Percentiles rank a stretch among this genome's conserved stretches.
phyloP scores from a whole-genome alignment of 129 eudicot species.

The Escallonia herrerae region DNA sequence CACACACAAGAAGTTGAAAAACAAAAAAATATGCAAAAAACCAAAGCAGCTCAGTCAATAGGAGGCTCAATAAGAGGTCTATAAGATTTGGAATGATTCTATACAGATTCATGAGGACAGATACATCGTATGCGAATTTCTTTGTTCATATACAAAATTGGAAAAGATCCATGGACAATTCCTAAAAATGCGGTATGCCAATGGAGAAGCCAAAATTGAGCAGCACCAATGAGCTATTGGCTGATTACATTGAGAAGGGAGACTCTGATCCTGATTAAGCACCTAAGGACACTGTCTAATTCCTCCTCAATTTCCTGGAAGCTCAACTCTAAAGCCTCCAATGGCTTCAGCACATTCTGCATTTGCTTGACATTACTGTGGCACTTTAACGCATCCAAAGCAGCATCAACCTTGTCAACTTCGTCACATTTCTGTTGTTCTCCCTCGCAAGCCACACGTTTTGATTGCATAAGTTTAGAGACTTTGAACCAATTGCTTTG shows the following conservation, averaged over 20 bases:
- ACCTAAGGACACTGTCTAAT: conserved; percentile 5
- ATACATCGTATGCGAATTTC: too few relatives aligned
- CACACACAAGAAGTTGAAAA: too few relatives aligned
- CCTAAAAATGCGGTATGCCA: too few relatives aligned
- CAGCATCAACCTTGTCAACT: not conserved
- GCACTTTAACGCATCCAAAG: not conserved
- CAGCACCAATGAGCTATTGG: not conserved
- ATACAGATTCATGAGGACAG: too few relatives aligned
- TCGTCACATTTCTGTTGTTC: not conserved
- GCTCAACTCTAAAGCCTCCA: conserved; percentile 1
- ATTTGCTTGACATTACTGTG: not conserved
- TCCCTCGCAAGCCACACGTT: not conserved
- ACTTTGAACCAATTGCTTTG: not conserved
- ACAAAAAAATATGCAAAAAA: too few relatives aligned
- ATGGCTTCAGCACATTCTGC: not conserved
- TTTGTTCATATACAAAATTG: too few relatives aligned
- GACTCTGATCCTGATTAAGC: conserved; percentile 11
- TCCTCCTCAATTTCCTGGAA: conserved; percentile 11
- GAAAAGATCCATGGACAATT: too few relatives aligned
- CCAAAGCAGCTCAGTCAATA: too few relatives aligned
- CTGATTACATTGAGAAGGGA: conserved; percentile 20
- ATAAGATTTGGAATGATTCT: too few relatives aligned
- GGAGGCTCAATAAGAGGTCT: too few relatives aligned
- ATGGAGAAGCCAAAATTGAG: too few relatives aligned
- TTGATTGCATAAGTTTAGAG: conserved; percentile 1